Base-by-base conservation (phyloP, 2,329 filamentous ascomycete species). In the Colletotrichum sp. region DNA sequence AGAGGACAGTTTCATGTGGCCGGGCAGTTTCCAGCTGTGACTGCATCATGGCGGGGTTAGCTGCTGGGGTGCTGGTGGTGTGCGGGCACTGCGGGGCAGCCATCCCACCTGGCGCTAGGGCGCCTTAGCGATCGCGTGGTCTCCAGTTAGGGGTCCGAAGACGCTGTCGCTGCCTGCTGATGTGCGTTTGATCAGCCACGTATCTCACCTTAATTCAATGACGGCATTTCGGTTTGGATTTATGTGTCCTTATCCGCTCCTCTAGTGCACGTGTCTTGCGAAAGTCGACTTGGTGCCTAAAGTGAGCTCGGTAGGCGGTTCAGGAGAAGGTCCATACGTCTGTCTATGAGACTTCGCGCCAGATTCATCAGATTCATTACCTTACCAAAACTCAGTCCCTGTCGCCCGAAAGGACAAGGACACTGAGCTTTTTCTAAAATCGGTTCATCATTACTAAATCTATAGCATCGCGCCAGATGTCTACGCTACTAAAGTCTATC, bases 1-100 rank as follows among this genome's bases (percentile, higher is more conserved):
- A 74, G 71, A 74, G 71, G 70, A 76, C 74, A 76, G 74, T 76
- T 76, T 76, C 74, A 76, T 74, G 65, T 69, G 65, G 44, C 70
- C 34, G 36, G 52, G 39, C 52, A 59, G 55, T 52, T 55, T 72
- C 63, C 63, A 68, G 69, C 39, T 57, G 63, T 49, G 72, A 66
- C 49, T 68, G 69, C 69, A 69, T 69, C 70, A 76, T 73, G 74
- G 74, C 74, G 71, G 70, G 74, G 74, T 74, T 65, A 39, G 22
- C 63, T 68, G 70, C 49, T 29, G 22, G 70, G 59, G 59, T 34
- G 59, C 36, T 30, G n/a, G n/a, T n/a, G n/a, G 16, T 25, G 52
- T 22, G 16, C 19, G 36, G 52, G 30, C 22, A 44, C 69, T 72
- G 69, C 72, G 62, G 62, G 62, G 49, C 44, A 52, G n/a, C 44